Evolutionary conservation across 345 rosid species (phyloP).

Genomic region (Boechera retrofracta): DNA sequence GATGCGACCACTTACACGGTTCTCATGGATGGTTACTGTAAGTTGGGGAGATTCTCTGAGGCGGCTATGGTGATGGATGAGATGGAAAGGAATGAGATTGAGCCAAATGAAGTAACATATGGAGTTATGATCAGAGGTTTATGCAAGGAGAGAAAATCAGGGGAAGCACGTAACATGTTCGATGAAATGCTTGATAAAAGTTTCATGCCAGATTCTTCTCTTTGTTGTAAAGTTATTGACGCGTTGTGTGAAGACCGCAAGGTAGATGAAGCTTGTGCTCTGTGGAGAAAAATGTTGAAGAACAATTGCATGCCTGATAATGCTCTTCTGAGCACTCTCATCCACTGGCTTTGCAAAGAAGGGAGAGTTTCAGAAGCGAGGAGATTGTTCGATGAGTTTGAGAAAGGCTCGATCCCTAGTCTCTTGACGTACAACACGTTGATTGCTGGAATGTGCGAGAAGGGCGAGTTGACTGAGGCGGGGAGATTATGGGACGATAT

Average conservation of each 20-base stretch:
- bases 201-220: slow-evolving; percentile 68
- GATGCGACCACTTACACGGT: slow-evolving; percentile 77
- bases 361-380: slow-evolving; percentile 74
- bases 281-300: slow-evolving; percentile 79
- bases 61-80: slow-evolving; percentile 87
- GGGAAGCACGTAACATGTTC: slow-evolving; percentile 74
- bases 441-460: slow-evolving; percentile 84
- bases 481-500: slow-evolving; percentile 87
- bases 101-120: slow-evolving; percentile 82
- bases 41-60: slow-evolving; percentile 67
- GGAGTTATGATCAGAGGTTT: slow-evolving; percentile 83
- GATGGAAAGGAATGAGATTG: slow-evolving; percentile 75
- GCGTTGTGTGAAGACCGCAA: slow-evolving; percentile 67
- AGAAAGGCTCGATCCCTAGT: slow-evolving; percentile 74
- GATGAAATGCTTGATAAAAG: slow-evolving; percentile 73
- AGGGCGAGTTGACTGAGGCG: slow-evolving; percentile 69
- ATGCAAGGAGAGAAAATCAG: slow-evolving; percentile 68
- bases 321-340: slow-evolving; percentile 72
- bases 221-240: slow-evolving; percentile 83
- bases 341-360: slow-evolving; percentile 86
- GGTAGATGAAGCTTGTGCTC: slow-evolving; percentile 68
- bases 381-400: slow-evolving; percentile 76
- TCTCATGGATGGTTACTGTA: slow-evolving; percentile 81
- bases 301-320: slow-evolving; percentile 79
- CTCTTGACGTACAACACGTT: slow-evolving; percentile 74